Percentiles rank a stretch among this genome's conserved stretches.
These are phyloP conservation scores for Xylaria sp. DNA, from an alignment of 2,329 filamentous ascomycete genomes.

Conservation along the genomic window DNA sequence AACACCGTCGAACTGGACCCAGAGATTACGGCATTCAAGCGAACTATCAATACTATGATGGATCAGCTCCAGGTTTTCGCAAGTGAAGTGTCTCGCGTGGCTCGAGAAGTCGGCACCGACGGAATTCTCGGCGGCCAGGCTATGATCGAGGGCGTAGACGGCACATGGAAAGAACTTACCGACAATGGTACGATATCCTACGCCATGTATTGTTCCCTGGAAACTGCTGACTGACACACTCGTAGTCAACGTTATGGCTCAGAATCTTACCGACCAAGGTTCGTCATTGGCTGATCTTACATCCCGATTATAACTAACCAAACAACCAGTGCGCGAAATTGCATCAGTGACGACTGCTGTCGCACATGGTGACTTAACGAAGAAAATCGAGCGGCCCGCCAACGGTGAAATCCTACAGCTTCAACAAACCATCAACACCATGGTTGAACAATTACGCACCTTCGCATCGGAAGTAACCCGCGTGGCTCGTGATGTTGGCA, in stretches of 20 bases:
- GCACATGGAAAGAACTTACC: conserved; percentile 96
- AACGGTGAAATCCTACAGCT: conserved; percentile 81
- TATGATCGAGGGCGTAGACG: conserved; percentile 89
- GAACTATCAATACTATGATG: conserved; percentile 99
- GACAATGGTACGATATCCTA: conserved; percentile 64
- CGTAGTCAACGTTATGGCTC: conserved; percentile 79
- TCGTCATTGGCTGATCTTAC: conserved; percentile 20
- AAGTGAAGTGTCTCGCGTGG: conserved; percentile 91
- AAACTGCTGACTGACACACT: conserved; percentile 34
- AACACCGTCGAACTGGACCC: conserved; percentile 97
- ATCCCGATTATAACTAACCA: conserved; percentile 4
- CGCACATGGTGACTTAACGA: conserved; percentile 78
- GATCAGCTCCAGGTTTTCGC: conserved; percentile 96
- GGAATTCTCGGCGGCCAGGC: conserved; percentile 93
- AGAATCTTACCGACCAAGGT: conserved; percentile 78
- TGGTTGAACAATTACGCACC: conserved; percentile 83
- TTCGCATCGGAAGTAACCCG: conserved; percentile 84
- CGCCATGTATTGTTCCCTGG: neutral
- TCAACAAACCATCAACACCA: conserved; percentile 86
- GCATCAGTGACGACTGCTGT: conserved; percentile 83
- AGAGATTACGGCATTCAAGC: conserved; percentile 96
- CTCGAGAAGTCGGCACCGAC: conserved; percentile 94
- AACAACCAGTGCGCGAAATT: conserved; percentile 72
- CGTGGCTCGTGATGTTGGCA: conserved; percentile 81
- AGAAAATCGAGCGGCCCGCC: conserved; percentile 81